phyloP scores from a whole-genome alignment of 371 early-diverging fungal species.

The Zychaea mexicana region DNA sequence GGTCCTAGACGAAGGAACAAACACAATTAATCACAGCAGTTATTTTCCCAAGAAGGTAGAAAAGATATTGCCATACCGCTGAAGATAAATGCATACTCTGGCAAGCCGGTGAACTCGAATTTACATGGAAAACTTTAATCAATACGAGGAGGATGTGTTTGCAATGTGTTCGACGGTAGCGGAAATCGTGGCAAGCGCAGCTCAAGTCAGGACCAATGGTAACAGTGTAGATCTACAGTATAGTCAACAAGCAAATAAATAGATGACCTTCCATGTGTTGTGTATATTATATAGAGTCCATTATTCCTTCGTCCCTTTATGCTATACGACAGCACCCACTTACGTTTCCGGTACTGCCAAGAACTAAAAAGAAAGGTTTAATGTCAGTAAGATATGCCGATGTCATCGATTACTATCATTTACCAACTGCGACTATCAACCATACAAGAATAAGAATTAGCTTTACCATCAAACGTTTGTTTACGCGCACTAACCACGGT shows the following conservation, averaged over 20 bases:
- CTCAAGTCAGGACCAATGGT: conserved; percentile 11
- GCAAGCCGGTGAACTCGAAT: conserved; percentile 10
- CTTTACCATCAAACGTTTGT: background rate
- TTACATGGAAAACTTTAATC: conserved; percentile 30
- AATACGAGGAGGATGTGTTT: conserved; percentile 41
- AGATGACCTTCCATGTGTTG: no score
- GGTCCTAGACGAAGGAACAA: conserved; percentile 12
- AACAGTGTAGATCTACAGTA: conserved; percentile 30
- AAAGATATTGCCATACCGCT: background rate
- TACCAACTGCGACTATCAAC: background rate
- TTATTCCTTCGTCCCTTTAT: background rate
- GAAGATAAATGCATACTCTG: background rate
- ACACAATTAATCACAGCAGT: background rate
- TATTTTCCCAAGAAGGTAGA: background rate
- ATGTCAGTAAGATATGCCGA: no score
- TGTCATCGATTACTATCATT: background rate
- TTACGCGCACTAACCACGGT: background rate
- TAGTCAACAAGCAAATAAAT: background rate
- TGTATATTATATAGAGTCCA: no score
- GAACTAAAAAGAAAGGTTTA: no score
- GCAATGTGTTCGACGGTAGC: conserved; percentile 19
- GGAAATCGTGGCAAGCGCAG: conserved; percentile 30
- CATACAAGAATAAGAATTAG: background rate
- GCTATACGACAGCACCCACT: background rate
- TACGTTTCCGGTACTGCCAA: conserved; percentile 45